Evolutionary conservation across 2,329 filamentous ascomycete genomes (phyloP), one percentile per base, ranked within the genome.

Genomic region (Paecilomyces sp.): DNA sequence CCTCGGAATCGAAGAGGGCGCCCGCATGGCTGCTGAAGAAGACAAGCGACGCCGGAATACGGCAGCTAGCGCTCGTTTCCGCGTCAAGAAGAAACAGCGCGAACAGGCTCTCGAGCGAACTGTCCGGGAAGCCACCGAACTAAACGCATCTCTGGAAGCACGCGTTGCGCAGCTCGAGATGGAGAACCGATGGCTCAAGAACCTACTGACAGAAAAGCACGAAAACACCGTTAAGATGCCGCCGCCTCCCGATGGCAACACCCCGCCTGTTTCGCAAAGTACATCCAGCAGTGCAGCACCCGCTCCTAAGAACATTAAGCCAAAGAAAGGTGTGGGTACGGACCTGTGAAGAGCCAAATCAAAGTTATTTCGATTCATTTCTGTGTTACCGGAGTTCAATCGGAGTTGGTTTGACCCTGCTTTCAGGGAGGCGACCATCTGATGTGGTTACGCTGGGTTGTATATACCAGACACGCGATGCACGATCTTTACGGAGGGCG

Each of bases 71-170:
- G 91, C 91, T n/a, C 88, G 91, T 34, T 96, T 96, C 83, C 88
- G 91, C 60, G 87, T 95, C 69, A 96, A 96, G 86, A 96, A 96
- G 88, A 96, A 96, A 85, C 90, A 93, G 79, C 88, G 91, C 52
- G 91, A 96, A 80, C 88, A 91, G 74, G 89, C 90, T 6, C 83
- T 95, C 55, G 90, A 93, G 75, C 86, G 85, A 72, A 88, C 85
- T 3, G 87, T 91, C 68, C 92, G 92, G 76, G 91, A 95, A 65
- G 90, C 92, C 78, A 85, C 83, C 34, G 89, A 93, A 25, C 91
- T 92, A 77, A 89, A 92, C 57, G 79, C 84, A 3, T 79, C 81
- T n/a, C 82, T 96, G 3, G 90, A 95, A 76, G 82, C 82, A 68
- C 85, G 85, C 61, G 88, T 94, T 57, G 83, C 84, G 58, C 87